These are phyloP conservation scores for Erodium chrysanthum DNA, from an alignment of 441 rosid genomes.

Conservation along the genomic window DNA sequence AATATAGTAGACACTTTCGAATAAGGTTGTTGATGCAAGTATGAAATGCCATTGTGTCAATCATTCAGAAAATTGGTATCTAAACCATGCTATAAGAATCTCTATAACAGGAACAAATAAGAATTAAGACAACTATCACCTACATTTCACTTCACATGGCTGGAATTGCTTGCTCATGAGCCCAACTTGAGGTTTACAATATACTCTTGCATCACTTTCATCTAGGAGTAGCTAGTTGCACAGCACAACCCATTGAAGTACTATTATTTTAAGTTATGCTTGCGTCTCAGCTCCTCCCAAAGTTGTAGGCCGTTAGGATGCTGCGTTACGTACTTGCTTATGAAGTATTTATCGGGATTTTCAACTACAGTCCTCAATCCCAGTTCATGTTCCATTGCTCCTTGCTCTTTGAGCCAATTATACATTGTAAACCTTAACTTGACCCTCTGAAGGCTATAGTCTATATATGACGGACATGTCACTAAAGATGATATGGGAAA, in stretches of 20 bases:
- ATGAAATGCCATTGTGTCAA: too few species aligned
- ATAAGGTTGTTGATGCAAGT: too few species aligned
- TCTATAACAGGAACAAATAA: too few species aligned
- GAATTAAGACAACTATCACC: too few species aligned
- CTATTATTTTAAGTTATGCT: background rate
- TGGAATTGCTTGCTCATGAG: too few species aligned
- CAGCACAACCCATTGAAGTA: background rate
- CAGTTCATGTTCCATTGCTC: conserved; percentile 11
- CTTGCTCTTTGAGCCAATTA: conserved; percentile 51
- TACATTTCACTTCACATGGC: too few species aligned
- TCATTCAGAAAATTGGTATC: too few species aligned
- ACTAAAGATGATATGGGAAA: conserved; percentile 38
- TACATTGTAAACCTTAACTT: conserved; percentile 52
- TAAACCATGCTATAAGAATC: too few species aligned
- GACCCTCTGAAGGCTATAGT: conserved; percentile 36
- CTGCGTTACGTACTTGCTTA: conserved; percentile 32
- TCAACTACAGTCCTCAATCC: conserved; percentile 26
- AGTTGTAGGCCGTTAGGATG: conserved; percentile 51
- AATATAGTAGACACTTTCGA: too few species aligned
- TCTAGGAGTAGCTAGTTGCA: too few species aligned
- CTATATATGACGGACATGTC: conserved; percentile 47
- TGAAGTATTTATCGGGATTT: conserved; percentile 39
- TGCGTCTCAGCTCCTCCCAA: conserved; percentile 39
- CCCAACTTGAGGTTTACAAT: too few species aligned
- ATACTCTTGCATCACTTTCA: too few species aligned